phyloP scores from a whole-genome alignment of 2,329 filamentous ascomycete genomes.

The Sphaerulina populicola region DNA sequence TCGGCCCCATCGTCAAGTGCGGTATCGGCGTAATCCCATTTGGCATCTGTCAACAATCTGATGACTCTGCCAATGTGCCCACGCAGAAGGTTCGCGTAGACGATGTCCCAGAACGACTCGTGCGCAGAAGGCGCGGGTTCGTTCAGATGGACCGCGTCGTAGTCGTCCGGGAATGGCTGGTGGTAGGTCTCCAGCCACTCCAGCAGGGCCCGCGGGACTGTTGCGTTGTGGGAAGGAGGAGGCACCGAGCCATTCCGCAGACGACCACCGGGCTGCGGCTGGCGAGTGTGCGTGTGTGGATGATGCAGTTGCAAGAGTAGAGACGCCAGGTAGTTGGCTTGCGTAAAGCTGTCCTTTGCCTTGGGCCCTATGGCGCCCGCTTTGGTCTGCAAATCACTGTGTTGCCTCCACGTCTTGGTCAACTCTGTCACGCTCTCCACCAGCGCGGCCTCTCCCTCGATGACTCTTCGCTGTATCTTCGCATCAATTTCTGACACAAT shows the following conservation, averaged over 20 bases:
- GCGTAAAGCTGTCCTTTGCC: conserved; percentile 55
- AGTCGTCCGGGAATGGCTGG: conserved; percentile 60
- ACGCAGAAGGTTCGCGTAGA: conserved; percentile 66
- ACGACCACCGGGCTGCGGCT: conserved; percentile 3
- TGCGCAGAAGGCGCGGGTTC: conserved; percentile 69
- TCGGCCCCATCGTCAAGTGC: conserved; percentile 51
- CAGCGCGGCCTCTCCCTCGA: conserved; percentile 11
- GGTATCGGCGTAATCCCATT: conserved; percentile 66
- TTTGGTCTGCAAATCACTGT: conserved; percentile 24
- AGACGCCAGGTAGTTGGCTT: conserved; percentile 69
- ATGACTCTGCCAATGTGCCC: conserved; percentile 62
- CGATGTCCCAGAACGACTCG: conserved; percentile 71
- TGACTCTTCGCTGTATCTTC: conserved; percentile 28
- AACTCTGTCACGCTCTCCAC: conserved; percentile 25
- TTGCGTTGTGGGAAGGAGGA: conserved; percentile 6
- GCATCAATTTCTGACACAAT: conserved; percentile 45
- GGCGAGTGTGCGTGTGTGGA: conserved; percentile 39
- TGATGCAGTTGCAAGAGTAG: conserved; percentile 74
- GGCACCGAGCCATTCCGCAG: conserved; percentile 2
- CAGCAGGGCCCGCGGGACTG: conserved; percentile 66
- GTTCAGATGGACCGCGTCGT: conserved; percentile 55
- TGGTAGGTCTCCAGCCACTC: conserved; percentile 75
- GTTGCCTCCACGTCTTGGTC: conserved; percentile 25
- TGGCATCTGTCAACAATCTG: conserved; percentile 62
- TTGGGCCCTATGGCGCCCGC: conserved; percentile 31